phyloP scores from a whole-genome alignment of 345 rosid genomes.

The Moricandia moricandioides region DNA sequence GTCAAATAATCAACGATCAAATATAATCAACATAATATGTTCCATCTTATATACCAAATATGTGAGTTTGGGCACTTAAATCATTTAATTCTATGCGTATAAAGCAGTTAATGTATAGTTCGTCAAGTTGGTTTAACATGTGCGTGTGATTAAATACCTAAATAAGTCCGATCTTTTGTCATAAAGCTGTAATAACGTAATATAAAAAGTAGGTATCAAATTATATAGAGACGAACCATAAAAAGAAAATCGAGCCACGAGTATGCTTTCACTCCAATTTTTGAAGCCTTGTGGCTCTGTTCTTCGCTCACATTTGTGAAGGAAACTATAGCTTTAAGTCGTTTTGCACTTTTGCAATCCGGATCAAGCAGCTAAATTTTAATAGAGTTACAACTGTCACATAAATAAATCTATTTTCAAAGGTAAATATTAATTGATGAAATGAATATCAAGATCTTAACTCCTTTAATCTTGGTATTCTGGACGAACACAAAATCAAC shows the following conservation, averaged over 20 bases:
- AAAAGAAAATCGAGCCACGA: constrained; percentile 77
- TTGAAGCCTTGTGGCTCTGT: constrained; percentile 48
- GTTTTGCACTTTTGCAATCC: constrained; percentile 48
- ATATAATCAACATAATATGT: background rate
- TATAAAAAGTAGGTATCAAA: background rate
- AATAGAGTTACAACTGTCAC: background rate
- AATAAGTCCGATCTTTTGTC: background rate
- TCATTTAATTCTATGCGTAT: constrained; percentile 11
- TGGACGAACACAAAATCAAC: constrained; percentile 76
- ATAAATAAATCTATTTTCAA: background rate
- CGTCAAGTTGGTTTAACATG: constrained; percentile 8
- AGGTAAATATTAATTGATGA: background rate
- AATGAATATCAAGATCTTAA: constrained; percentile 20
- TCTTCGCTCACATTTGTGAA: constrained; percentile 61
- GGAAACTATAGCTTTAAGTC: constrained; percentile 78
- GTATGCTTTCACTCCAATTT: constrained; percentile 52
- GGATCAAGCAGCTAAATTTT: constrained; percentile 60
- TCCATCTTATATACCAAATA: background rate
- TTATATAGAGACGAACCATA: constrained; percentile 48
- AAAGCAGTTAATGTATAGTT: background rate
- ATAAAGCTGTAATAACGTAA: background rate
- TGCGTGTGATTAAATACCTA: background rate
- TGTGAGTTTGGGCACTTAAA: background rate
- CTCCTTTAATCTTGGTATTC: constrained; percentile 69
- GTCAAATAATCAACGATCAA: background rate